Evolutionary conservation across 108 stramenopile genomes (phyloP).

Genomic region (Cyclotella atomus): DNA sequence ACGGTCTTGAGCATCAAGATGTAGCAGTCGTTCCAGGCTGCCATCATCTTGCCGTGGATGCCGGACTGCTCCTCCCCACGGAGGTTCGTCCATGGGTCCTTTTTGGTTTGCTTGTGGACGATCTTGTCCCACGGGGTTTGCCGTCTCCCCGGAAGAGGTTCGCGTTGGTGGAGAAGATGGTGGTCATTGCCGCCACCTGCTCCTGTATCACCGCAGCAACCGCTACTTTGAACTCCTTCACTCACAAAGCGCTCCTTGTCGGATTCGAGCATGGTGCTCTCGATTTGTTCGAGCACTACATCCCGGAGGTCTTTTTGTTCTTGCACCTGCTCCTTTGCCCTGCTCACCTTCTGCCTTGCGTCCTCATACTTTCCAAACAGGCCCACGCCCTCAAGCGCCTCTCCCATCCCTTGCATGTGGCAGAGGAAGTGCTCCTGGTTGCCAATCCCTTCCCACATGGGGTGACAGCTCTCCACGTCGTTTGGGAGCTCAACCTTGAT

Average conservation of each 20-base stretch:
- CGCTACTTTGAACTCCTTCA: background rate
- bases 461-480: background rate
- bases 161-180: background rate
- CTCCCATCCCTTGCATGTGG: background rate
- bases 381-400: background rate
- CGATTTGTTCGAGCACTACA: background rate
- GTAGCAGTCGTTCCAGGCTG: background rate
- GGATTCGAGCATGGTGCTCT: background rate
- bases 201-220: background rate
- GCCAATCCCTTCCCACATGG: background rate
- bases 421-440: background rate
- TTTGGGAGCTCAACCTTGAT: background rate
- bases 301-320: background rate
- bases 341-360: background rate
- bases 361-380: background rate
- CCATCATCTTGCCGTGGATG: background rate
- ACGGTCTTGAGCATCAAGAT: background rate
- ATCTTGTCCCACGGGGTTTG: slow-evolving; percentile 6
- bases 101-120: background rate
- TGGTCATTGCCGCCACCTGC: background rate
- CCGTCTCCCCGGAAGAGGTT: background rate
- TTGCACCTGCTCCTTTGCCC: background rate
- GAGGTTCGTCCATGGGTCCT: background rate
- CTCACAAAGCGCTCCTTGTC: too few species aligned
- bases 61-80: background rate